These are phyloP conservation scores for Metschnikowia kofuensis DNA, from an alignment of 805 yeast genomes.

Conservation along the genomic window DNA sequence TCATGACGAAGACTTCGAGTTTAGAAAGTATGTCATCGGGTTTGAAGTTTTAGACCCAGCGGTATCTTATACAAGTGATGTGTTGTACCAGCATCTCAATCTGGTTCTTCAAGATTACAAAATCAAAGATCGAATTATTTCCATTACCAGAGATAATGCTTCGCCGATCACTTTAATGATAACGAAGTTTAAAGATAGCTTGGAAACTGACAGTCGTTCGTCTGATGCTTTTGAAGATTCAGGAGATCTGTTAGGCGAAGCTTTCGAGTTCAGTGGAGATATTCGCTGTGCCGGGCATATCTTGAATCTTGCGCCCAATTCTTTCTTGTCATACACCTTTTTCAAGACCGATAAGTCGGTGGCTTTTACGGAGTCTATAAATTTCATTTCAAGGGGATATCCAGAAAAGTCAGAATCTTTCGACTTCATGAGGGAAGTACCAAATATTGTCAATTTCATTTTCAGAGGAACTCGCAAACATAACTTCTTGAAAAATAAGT, in stretches of 20 bases:
- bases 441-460: background rate
- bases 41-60: no score
- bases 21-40: background rate
- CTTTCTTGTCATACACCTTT: background rate
- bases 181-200: background rate
- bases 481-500: background rate
- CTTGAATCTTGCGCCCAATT: background rate
- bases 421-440: background rate
- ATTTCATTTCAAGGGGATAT: background rate
- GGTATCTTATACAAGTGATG: background rate
- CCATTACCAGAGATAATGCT: constrained; percentile 1
- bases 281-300: constrained; percentile 5
- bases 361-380: background rate
- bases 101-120: background rate
- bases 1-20: background rate
- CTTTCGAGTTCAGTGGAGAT: background rate
- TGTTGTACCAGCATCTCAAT: background rate
- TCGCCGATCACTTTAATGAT: background rate
- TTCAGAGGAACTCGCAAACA: background rate
- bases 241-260: background rate
- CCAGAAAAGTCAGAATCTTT: background rate
- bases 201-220: background rate
- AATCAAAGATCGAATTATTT: constrained; percentile 2
- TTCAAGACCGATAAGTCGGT: background rate
- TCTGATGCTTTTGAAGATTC: background rate